Conservation (phyloP, 2,329 filamentous ascomycete genomes). For the Calonectria naviculata region DNA sequence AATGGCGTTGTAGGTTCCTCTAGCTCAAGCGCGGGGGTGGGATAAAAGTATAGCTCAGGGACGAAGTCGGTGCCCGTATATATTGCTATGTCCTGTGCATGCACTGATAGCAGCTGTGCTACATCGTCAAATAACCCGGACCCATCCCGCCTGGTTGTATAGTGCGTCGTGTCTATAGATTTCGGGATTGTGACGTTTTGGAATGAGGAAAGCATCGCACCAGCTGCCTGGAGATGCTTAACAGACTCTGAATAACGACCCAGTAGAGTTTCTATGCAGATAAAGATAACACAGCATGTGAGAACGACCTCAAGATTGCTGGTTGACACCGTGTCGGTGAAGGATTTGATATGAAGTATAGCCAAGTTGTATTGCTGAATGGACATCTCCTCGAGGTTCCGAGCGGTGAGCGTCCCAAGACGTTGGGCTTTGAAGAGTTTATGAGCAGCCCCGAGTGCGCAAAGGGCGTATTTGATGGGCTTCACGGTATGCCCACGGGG, state of each 20-base stretch:
- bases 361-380: slow-evolving; percentile 1
- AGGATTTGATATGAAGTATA: not conserved
- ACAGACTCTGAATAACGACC: not conserved
- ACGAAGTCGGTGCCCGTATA: not conserved
- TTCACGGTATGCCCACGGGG: not conserved
- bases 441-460: not conserved
- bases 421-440: not conserved
- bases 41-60: not conserved
- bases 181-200: not conserved
- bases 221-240: not conserved
- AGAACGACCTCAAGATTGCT: not conserved
- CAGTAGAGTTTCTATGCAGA: not conserved
- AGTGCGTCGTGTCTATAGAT: not conserved
- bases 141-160: not conserved
- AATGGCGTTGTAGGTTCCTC: not conserved
- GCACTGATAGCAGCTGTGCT: not conserved
- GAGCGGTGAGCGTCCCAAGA: too few relatives aligned
- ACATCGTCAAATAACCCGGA: not conserved
- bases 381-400: not conserved
- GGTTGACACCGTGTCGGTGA: not conserved
- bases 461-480: not conserved
- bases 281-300: slow-evolving; percentile 1
- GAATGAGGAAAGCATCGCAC: not conserved
- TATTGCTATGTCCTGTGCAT: not conserved
- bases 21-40: not conserved